A percentile compares a stretch with the other conserved stretches of the same genome.
These are phyloP conservation scores for Paramecium caudatum DNA, from an alignment of 73 alveolate genomes.

Conservation along the genomic window DNA sequence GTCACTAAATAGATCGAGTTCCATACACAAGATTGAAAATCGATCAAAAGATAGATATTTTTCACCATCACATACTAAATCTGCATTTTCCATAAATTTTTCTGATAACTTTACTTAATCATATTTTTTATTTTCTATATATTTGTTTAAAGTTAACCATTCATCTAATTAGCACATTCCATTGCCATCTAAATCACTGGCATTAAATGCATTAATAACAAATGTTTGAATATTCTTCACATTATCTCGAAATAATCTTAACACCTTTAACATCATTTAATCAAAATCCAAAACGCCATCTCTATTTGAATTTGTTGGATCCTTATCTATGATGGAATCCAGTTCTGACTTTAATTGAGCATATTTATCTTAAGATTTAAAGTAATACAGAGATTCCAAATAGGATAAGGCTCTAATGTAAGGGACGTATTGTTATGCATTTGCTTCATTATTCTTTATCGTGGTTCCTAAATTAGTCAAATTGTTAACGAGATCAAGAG, in stretches of 20 bases:
- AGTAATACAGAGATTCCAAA: slow-evolving; percentile 12
- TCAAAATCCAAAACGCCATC: slow-evolving; percentile 73
- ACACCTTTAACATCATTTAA: slow-evolving; percentile 52
- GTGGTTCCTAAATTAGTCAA: slow-evolving; percentile 30
- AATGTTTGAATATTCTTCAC: slow-evolving; percentile 56
- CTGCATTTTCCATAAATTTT: slow-evolving; percentile 71
- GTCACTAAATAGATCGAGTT: slow-evolving; percentile 71
- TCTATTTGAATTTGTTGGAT: slow-evolving; percentile 20
- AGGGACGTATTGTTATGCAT: slow-evolving; percentile 55
- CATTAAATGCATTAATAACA: slow-evolving; percentile 74
- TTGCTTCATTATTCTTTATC: slow-evolving; percentile 65
- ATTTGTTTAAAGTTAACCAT: slow-evolving; percentile 69
- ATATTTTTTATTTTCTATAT: slow-evolving; percentile 66
- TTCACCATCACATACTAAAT: slow-evolving; percentile 63
- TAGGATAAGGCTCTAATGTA: slow-evolving; percentile 62
- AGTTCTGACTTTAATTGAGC: slow-evolving; percentile 47
- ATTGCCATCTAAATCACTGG: slow-evolving; percentile 76
- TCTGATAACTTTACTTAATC: slow-evolving; percentile 47
- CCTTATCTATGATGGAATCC: slow-evolving; percentile 53
- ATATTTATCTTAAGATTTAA: slow-evolving; percentile 42
- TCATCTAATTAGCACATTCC: slow-evolving; percentile 69
- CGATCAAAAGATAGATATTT: slow-evolving; percentile 72
- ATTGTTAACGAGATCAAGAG: slow-evolving; percentile 38
- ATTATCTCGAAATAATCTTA: slow-evolving; percentile 22
- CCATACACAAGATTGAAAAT: slow-evolving; percentile 67